Evolutionary conservation across 352 stramenopile species (phyloP).

Genomic region (Aphanomyces stellatus): DNA sequence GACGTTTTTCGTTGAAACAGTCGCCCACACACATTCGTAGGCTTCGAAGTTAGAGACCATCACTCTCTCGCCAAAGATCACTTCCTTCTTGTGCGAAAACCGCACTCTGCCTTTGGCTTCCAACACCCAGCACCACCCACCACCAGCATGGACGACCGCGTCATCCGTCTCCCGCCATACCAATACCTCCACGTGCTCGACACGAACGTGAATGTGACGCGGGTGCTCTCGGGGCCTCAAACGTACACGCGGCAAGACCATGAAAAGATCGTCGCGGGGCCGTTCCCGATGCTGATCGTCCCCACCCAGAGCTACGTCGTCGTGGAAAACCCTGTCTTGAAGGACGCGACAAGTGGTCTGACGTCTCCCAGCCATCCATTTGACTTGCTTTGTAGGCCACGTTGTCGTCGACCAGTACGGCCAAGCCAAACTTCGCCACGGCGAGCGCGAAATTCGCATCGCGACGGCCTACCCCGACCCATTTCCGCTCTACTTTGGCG

Average conservation of each 20-base stretch:
- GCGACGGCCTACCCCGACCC: slow-evolving; percentile 67
- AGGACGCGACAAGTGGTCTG: slow-evolving; percentile 25
- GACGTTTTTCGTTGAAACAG: no score
- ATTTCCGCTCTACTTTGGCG: slow-evolving; percentile 63
- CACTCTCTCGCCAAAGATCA: no score
- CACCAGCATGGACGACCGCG: slow-evolving; percentile 24
- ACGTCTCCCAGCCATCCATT: not conserved
- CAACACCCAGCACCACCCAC: no score
- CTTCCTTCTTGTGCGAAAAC: no score
- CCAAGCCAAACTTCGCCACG: slow-evolving; percentile 70
- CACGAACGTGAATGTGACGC: slow-evolving; percentile 78
- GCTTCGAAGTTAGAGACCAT: no score
- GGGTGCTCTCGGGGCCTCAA: slow-evolving; percentile 60
- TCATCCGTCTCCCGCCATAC: slow-evolving; percentile 69
- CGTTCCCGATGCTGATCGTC: slow-evolving; percentile 68
- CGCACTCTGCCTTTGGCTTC: no score
- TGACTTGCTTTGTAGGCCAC: slow-evolving; percentile 18
- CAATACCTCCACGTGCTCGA: slow-evolving; percentile 80
- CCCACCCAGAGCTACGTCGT: slow-evolving; percentile 71
- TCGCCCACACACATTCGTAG: no score
- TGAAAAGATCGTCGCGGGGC: slow-evolving; percentile 51
- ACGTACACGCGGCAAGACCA: slow-evolving; percentile 79
- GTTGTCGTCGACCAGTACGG: slow-evolving; percentile 55
- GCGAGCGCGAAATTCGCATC: slow-evolving; percentile 67
- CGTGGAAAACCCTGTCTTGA: slow-evolving; percentile 59